phyloP scores from a whole-genome alignment of 2,329 filamentous ascomycete species.

The Chaetomium olivaceum region DNA sequence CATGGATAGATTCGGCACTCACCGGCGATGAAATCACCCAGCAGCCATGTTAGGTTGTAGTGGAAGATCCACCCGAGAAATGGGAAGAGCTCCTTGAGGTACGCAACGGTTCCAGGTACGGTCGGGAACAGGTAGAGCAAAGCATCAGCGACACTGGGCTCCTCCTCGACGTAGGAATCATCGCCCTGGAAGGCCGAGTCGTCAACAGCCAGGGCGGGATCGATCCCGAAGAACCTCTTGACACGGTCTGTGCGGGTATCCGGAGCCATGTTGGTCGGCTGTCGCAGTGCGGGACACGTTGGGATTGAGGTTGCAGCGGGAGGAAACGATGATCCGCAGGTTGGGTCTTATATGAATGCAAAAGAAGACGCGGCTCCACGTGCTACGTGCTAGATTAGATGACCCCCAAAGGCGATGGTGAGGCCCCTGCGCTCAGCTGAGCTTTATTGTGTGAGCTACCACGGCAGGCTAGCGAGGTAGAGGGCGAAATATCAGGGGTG shows the following conservation, averaged over 20 bases:
- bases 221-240: conserved; percentile 33
- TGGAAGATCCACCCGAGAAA: conserved; percentile 84
- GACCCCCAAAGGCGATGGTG: conserved; percentile 7
- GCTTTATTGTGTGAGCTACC: conserved; percentile 8
- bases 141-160: conserved; percentile 28
- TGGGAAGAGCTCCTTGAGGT: conserved; percentile 64
- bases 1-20: conserved; percentile 35
- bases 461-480: neutral
- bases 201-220: conserved; percentile 26
- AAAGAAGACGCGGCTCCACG: neutral
- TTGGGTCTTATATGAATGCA: conserved; percentile 12
- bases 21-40: conserved; percentile 89
- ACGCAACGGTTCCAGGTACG: conserved; percentile 18
- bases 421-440: conserved; percentile 13
- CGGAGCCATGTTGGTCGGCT: conserved; percentile 23
- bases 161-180: conserved; percentile 30
- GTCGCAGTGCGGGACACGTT: conserved; percentile 2
- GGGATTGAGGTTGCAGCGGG: conserved; percentile 9
- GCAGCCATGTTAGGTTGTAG: conserved; percentile 88
- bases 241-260: conserved; percentile 25
- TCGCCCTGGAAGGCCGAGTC: conserved; percentile 28
- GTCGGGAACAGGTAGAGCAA: conserved; percentile 27
- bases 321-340: neutral
- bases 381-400: neutral
- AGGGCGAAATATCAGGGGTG: conserved; percentile 8